A percentile compares a stretch with the other conserved stretches of the same genome.
These are phyloP conservation scores for Candida manassasensis DNA, from an alignment of 805 yeast genomes.

Conservation along the genomic window DNA sequence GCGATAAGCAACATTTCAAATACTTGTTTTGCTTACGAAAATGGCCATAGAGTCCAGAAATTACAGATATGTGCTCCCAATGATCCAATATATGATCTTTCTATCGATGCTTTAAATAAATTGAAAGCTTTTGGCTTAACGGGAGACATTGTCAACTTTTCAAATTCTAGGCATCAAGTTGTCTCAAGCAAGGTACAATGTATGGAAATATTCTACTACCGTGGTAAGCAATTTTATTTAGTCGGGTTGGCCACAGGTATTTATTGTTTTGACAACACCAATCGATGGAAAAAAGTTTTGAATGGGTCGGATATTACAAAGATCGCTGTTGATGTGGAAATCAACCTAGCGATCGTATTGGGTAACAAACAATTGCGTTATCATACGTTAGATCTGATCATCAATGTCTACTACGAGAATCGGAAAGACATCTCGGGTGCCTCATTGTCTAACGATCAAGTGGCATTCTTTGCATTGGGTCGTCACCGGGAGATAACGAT, in stretches of 20 bases:
- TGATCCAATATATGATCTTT: slow-evolving; percentile 44
- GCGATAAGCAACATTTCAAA: slow-evolving; percentile 49
- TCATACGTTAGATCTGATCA: slow-evolving; percentile 57
- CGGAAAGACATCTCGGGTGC: slow-evolving; percentile 42
- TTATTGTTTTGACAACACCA: slow-evolving; percentile 43
- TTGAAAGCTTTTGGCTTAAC: slow-evolving; percentile 19
- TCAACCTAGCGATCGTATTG: slow-evolving; percentile 53
- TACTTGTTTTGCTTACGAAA: slow-evolving; percentile 61
- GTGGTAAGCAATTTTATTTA: slow-evolving; percentile 43
- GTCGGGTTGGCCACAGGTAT: slow-evolving; percentile 65
- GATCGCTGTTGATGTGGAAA: slow-evolving; percentile 54
- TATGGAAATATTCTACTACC: slow-evolving; percentile 41
- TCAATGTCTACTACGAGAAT: slow-evolving; percentile 51
- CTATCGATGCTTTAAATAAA: slow-evolving; percentile 18
- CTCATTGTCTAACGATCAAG: slow-evolving; percentile 45
- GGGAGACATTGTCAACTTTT: slow-evolving; percentile 22
- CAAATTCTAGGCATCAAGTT: slow-evolving; percentile 17
- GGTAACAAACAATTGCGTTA: slow-evolving; percentile 57
- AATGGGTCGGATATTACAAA: slow-evolving; percentile 50
- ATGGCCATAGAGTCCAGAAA: slow-evolving; percentile 43
- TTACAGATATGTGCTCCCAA: slow-evolving; percentile 49
- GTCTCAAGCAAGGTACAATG: slow-evolving; percentile 38
- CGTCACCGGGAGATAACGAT: slow-evolving; percentile 58
- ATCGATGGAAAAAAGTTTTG: slow-evolving; percentile 58
- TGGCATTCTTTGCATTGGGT: slow-evolving; percentile 61